A percentile compares a stretch with the other conserved stretches of the same genome.
Evolutionary conservation across 352 stramenopile genomes (phyloP).

Genomic region (Pilasporangium apinafurcum): DNA sequence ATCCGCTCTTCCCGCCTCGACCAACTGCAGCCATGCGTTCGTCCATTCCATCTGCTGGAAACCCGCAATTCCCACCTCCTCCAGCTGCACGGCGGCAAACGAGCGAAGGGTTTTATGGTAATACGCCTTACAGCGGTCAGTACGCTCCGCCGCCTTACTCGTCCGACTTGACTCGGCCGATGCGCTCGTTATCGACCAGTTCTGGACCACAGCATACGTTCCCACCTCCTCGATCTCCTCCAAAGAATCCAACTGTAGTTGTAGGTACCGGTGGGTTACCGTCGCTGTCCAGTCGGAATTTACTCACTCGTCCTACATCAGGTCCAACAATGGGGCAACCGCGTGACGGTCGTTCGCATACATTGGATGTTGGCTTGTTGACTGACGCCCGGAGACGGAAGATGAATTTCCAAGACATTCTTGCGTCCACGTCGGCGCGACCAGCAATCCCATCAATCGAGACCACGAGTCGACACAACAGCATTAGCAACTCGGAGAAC

Average conservation of each 20-base stretch:
- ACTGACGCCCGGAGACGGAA: constrained; percentile 66
- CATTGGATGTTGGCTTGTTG: constrained; percentile 81
- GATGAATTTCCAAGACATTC: constrained; percentile 87
- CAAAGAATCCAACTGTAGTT: constrained; percentile 8
- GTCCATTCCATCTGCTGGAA: constrained; percentile 45
- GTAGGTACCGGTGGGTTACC: constrained; percentile 28
- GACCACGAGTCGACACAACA: neutral
- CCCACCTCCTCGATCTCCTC: constrained; percentile 10
- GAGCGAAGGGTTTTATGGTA: constrained; percentile 22
- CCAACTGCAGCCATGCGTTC: constrained; percentile 23
- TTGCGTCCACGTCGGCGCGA: constrained; percentile 38
- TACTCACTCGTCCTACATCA: constrained; percentile 18
- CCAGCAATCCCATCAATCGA: constrained; percentile 10
- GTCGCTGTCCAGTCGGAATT: constrained; percentile 46
- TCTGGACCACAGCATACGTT: constrained; percentile 34
- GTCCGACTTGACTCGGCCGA: constrained; percentile 25
- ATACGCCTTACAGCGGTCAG: constrained; percentile 12
- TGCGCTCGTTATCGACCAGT: constrained; percentile 62
- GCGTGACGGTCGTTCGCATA: constrained; percentile 76
- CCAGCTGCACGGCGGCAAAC: constrained; percentile 29
- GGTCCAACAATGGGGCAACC: constrained; percentile 63
- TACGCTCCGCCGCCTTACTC: constrained; percentile 3
- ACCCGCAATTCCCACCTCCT: constrained; percentile 54
- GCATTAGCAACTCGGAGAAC: constrained; percentile 33
- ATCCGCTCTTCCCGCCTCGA: constrained; percentile 69